Conservation (phyloP, 768 basidiomycete species). For the Naganishia kalamii region DNA sequence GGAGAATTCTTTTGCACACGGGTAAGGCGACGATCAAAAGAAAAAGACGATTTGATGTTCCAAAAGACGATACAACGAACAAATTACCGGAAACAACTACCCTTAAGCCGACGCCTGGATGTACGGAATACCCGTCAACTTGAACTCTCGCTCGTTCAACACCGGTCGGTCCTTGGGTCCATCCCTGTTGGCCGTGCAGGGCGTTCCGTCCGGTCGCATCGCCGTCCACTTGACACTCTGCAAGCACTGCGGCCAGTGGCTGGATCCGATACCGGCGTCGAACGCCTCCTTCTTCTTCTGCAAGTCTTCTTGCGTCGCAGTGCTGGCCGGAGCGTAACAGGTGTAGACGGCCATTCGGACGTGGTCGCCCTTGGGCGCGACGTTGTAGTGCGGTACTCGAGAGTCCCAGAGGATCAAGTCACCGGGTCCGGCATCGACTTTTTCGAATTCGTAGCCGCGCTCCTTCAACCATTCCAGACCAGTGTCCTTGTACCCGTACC, state of each 20-base stretch:
- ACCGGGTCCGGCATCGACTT: conserved; percentile 42
- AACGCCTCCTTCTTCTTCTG: conserved; percentile 20
- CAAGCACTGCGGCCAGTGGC: conserved; percentile 23
- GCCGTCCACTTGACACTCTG: conserved; percentile 23
- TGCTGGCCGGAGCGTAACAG: conserved; percentile 31
- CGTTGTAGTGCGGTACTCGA: conserved; percentile 40
- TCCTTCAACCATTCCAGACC: conserved; percentile 46
- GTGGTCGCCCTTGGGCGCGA: conserved; percentile 33
- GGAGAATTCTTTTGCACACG: too few relatives aligned
- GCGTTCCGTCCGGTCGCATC: not conserved
- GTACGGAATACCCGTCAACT: conserved; percentile 18
- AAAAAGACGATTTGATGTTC: too few relatives aligned
- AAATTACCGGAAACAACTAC: too few relatives aligned
- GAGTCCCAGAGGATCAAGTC: conserved; percentile 46
- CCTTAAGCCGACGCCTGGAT: conserved; percentile 6
- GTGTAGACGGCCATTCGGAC: conserved; percentile 33
- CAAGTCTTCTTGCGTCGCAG: conserved; percentile 29
- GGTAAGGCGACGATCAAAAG: too few relatives aligned
- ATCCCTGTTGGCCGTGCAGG: conserved; percentile 11
- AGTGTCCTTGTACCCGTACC: conserved; percentile 27
- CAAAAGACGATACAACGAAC: too few relatives aligned
- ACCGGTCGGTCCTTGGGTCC: conserved; percentile 17
- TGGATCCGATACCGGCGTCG: conserved; percentile 24
- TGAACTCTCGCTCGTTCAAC: conserved; percentile 15
- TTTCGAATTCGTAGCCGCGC: conserved; percentile 44